Evolutionary conservation across 306 rosid genomes (phyloP).

Genomic region (Citrullus colocynthis): DNA sequence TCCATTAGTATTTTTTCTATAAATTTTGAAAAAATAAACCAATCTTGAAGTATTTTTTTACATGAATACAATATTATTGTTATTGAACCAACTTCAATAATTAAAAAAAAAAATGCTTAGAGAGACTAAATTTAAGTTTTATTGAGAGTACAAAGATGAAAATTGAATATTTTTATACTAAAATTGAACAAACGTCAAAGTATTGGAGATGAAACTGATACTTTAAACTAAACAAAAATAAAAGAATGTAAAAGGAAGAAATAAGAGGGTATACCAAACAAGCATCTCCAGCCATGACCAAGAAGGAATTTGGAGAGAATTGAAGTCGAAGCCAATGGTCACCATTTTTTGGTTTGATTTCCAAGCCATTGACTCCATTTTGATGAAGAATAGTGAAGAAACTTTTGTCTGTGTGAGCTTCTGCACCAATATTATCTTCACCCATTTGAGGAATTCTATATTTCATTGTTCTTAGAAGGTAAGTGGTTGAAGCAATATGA

Average conservation of each 20-base stretch:
- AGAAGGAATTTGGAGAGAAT: slow-evolving; percentile 14
- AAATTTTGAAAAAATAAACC: too few relatives aligned
- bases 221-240: too few relatives aligned
- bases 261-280: background rate
- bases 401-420: slow-evolving; percentile 16
- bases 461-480: slow-evolving; percentile 4
- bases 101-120: too few relatives aligned
- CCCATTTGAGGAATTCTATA: slow-evolving; percentile 8
- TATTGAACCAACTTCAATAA: too few relatives aligned
- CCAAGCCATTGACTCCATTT: slow-evolving; percentile 17
- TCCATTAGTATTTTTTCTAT: too few relatives aligned
- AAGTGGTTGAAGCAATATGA: slow-evolving; percentile 13
- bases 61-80: too few relatives aligned
- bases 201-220: too few relatives aligned
- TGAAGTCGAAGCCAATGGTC: slow-evolving; percentile 13
- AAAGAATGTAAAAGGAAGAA: background rate
- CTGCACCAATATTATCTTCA: background rate
- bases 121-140: too few relatives aligned
- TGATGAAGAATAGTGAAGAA: slow-evolving; percentile 15
- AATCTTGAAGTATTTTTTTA: too few relatives aligned
- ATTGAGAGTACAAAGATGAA: too few relatives aligned
- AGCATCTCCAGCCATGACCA: slow-evolving; percentile 20
- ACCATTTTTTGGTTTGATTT: slow-evolving; percentile 2
- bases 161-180: too few relatives aligned
- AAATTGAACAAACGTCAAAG: too few relatives aligned